Base-by-base conservation (phyloP, 2,329 filamentous ascomycete genomes). In the Dothistroma pini region DNA sequence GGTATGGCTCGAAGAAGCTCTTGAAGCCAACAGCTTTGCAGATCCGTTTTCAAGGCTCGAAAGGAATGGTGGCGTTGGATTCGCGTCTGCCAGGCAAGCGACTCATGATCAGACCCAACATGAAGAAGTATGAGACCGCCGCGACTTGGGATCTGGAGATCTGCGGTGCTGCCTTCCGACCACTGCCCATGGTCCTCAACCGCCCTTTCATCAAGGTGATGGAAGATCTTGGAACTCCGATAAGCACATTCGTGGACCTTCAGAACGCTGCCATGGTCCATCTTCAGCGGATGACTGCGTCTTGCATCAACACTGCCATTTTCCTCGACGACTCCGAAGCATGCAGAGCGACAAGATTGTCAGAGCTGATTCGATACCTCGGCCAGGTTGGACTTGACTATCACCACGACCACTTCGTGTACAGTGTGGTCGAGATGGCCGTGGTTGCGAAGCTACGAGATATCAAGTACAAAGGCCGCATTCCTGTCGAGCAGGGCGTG, bases 141-240 rank as follows among this genome's bases (percentile, higher is more conserved):
- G 80, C 83, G 44, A 76, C 72, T 1, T 72, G 71, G 4, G 82
- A 88, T 55, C 78, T 93, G 1, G 89, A 89, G 62, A 90, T 92
- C 50, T 93, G 89, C 69, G 89, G 88, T 52, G 81, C 85, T 48
- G 86, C 86, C 0, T 85, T 84, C 41, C 85, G 81, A 55, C 87
- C 89, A 0, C 80, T 93, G 7, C 84, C 84, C 0, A 80, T 93
- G 66, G 84, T 86, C 19, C 81, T 96, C 1, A 96, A 96, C 69
- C 86, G 89, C 0, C 90, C 90, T 66, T 80, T 93, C 63, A 91
- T 96, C 76, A 96, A 96, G 72, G 91, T 96, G 5, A 74, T 96
- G 0, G 91, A 96, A 70, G 91, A 96, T 66, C 86, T 93, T 73
- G 81, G 83, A 0, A 85, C 89, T 0, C 71, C 79, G 0, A 70